A percentile compares a stretch with the other conserved stretches of the same genome.
phyloP scores from a whole-genome alignment of 23 red algal genomes.

The Gracilaria gracilis region DNA sequence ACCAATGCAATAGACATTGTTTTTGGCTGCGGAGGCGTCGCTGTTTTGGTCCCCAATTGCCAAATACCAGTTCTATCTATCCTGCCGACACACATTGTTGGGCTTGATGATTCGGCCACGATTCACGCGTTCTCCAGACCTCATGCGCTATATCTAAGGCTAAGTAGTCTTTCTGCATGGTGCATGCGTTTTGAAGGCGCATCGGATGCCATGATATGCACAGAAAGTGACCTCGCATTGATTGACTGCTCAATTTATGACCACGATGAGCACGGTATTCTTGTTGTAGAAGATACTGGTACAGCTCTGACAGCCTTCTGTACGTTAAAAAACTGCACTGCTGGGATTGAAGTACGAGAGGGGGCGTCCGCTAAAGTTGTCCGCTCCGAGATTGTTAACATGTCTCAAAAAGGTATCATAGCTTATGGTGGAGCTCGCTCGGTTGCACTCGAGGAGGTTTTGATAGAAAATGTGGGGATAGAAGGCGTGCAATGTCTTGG shows the following conservation, averaged over 20 bases:
- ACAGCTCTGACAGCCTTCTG: constrained; percentile 17
- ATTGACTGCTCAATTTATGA: constrained; percentile 8
- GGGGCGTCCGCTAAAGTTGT: constrained; percentile 9
- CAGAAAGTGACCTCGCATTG: constrained; percentile 21
- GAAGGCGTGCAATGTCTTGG: constrained; percentile 38
- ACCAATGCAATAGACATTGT: not conserved
- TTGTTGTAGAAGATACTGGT: constrained; percentile 10
- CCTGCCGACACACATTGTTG: constrained; percentile 25
- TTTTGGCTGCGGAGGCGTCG: not conserved
- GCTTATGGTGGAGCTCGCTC: constrained; percentile 32
- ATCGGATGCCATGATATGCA: constrained; percentile 14
- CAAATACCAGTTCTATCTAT: not conserved
- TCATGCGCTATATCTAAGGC: not conserved
- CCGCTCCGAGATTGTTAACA: constrained; percentile 19
- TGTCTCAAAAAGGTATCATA: not conserved
- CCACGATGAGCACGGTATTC: constrained; percentile 30
- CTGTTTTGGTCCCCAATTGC: not conserved
- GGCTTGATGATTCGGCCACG: constrained; percentile 19
- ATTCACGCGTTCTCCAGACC: not conserved
- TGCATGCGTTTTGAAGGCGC: constrained; percentile 14
- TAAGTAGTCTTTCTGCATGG: constrained; percentile 10
- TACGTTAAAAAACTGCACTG: constrained; percentile 1
- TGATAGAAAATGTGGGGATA: constrained; percentile 6
- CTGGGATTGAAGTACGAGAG: constrained; percentile 41
- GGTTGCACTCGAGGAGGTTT: constrained; percentile 4